Evolutionary conservation across 2,329 filamentous ascomycete genomes (phyloP).

Genomic region (Penicillium freii): DNA sequence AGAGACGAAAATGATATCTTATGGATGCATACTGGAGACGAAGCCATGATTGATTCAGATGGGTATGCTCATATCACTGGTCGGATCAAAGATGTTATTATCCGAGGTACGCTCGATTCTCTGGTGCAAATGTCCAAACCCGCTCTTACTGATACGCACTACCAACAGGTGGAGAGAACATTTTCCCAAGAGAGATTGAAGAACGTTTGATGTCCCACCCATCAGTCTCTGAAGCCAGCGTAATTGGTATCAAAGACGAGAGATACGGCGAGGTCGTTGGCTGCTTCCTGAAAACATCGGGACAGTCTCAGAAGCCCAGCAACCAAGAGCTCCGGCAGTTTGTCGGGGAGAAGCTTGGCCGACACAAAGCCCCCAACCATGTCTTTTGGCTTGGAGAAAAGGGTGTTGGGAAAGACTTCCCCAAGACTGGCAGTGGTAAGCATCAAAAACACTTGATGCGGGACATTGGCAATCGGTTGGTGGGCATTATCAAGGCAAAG

Average conservation of each 20-base stretch:
- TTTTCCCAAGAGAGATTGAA: conserved; percentile 69
- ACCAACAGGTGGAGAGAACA: conserved; percentile 56
- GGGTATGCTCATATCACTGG: conserved; percentile 70
- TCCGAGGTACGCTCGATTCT: conserved; percentile 41
- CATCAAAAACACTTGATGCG: too few species aligned
- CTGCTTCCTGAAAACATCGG: conserved; percentile 49
- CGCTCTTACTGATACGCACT: too few species aligned
- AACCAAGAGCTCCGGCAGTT: too few species aligned
- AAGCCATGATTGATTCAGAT: conserved; percentile 49
- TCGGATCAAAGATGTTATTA: conserved; percentile 74
- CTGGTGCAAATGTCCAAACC: too few species aligned
- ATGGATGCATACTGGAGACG: conserved; percentile 64
- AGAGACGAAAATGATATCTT: conserved; percentile 55
- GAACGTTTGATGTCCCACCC: conserved; percentile 63
- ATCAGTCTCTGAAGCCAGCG: conserved; percentile 58
- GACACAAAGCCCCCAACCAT: conserved; percentile 56
- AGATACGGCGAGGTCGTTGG: conserved; percentile 49
- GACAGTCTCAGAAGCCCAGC: too few species aligned
- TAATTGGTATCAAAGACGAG: conserved; percentile 61
- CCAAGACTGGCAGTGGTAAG: too few species aligned
- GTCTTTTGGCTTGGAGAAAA: too few species aligned
- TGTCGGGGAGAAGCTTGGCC: conserved; percentile 51
- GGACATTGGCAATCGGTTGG: too few species aligned
- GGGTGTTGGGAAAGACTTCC: too few species aligned
- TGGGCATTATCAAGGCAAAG: too few species aligned